Evolutionary conservation across 169 alveolate genomes (phyloP).

Genomic region (Plasmodium cynomolgi): DNA sequence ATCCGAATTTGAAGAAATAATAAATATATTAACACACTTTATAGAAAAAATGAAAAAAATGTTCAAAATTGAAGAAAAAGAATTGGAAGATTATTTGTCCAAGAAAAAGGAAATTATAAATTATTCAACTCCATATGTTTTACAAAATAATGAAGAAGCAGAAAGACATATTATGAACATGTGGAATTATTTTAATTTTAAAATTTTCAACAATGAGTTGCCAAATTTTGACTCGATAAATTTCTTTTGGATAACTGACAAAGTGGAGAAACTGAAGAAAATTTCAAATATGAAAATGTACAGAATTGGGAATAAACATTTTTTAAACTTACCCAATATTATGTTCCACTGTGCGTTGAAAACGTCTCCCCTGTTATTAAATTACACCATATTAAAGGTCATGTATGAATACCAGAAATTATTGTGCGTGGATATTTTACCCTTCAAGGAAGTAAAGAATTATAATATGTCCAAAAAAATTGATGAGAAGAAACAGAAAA

Average conservation of each 20-base stretch:
- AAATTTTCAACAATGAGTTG: slow-evolving; percentile 41
- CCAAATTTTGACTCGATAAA: slow-evolving; percentile 47
- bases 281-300: slow-evolving; percentile 69
- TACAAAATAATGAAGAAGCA: slow-evolving; percentile 42
- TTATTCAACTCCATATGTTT: slow-evolving; percentile 64
- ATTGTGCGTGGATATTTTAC: slow-evolving; percentile 34
- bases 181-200: slow-evolving; percentile 67
- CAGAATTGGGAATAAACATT: slow-evolving; percentile 39
- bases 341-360: slow-evolving; percentile 16
- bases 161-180: slow-evolving; percentile 67
- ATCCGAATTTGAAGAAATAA: slow-evolving; percentile 60
- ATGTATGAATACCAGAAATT: slow-evolving; percentile 68
- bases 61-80: slow-evolving; percentile 43
- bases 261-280: slow-evolving; percentile 15
- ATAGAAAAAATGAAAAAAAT: slow-evolving; percentile 28
- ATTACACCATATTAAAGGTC: slow-evolving; percentile 48
- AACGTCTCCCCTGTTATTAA: slow-evolving; percentile 47
- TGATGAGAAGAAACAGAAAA: slow-evolving; percentile 38
- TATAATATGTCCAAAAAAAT: slow-evolving; percentile 33
- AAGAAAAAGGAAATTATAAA: slow-evolving; percentile 24
- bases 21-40: slow-evolving; percentile 39
- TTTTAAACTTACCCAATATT: slow-evolving; percentile 49
- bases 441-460: slow-evolving; percentile 53
- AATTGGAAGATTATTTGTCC: slow-evolving; percentile 21
- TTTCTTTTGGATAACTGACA: slow-evolving; percentile 45